Evolutionary conservation across 2,329 filamentous ascomycete genomes (phyloP).

Genomic region (Diaporthe sp.): DNA sequence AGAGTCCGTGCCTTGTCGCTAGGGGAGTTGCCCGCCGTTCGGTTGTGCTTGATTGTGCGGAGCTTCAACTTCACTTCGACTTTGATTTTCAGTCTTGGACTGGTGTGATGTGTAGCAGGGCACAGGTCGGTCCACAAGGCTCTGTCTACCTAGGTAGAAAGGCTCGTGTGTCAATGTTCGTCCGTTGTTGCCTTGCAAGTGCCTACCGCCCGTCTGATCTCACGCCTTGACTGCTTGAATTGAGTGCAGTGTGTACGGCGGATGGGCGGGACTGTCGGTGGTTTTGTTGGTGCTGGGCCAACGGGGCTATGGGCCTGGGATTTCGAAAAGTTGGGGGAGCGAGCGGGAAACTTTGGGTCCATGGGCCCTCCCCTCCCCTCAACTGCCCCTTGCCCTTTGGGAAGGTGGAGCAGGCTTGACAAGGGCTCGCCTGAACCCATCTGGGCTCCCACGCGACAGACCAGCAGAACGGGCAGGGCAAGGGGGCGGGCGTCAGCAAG

Average conservation of each 20-base stretch:
- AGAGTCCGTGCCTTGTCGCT: background rate
- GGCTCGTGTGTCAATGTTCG: background rate
- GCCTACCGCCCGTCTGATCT: conserved; percentile 10
- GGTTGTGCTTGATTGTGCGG: background rate
- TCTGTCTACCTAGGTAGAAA: too few relatives aligned
- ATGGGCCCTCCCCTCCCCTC: background rate
- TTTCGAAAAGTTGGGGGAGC: conserved; percentile 17
- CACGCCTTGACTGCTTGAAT: background rate
- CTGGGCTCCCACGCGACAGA: conserved; percentile 9
- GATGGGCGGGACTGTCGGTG: conserved; percentile 11
- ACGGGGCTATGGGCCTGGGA: conserved; percentile 10
- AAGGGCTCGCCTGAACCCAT: conserved; percentile 6
- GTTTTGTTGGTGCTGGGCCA: conserved; percentile 12
- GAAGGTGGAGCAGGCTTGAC: conserved; percentile 20
- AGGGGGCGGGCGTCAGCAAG: background rate
- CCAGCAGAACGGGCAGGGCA: background rate
- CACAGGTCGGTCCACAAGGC: background rate
- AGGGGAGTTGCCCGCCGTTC: background rate
- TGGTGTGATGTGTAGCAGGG: background rate
- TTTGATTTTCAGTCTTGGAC: background rate
- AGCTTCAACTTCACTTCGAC: background rate
- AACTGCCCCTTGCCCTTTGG: conserved; percentile 6
- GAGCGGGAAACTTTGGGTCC: conserved; percentile 21
- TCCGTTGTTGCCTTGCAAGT: background rate
- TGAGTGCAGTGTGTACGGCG: background rate